Percentiles rank a stretch among this genome's conserved stretches.
These are phyloP conservation scores for Chrysosporium queenslandicum DNA, from an alignment of 2,329 filamentous ascomycete species.

Conservation along the genomic window DNA sequence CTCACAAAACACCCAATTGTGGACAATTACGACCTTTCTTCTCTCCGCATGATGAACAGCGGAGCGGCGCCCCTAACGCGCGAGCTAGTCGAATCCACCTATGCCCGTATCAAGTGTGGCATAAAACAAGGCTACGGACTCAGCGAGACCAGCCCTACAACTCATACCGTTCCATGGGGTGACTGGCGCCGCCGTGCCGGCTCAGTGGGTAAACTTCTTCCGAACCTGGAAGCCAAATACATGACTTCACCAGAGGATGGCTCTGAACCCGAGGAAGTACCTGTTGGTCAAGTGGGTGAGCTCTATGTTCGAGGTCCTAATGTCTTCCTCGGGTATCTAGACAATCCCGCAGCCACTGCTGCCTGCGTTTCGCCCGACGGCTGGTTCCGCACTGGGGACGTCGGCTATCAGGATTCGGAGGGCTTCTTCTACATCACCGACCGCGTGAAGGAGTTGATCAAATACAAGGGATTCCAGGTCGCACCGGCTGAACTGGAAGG, in stretches of 20 bases:
- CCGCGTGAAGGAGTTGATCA: conserved; percentile 56
- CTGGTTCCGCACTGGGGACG: conserved; percentile 85
- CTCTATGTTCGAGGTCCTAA: conserved; percentile 57
- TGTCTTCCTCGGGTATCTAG: conserved; percentile 52
- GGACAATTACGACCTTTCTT: conserved; percentile 68
- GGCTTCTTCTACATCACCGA: conserved; percentile 88
- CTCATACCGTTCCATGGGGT: conserved; percentile 61
- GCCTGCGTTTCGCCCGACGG: conserved; percentile 55
- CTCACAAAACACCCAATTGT: conserved; percentile 71
- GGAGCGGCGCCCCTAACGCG: conserved; percentile 75
- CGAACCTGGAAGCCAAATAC: conserved; percentile 73
- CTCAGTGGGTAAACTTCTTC: conserved; percentile 64
- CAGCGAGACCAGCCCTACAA: conserved; percentile 73
- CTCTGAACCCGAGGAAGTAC: conserved; percentile 45
- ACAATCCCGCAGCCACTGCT: conserved; percentile 49
- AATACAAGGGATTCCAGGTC: conserved; percentile 64
- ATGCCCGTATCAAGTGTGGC: conserved; percentile 61
- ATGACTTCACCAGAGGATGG: conserved; percentile 51
- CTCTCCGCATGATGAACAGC: conserved; percentile 72
- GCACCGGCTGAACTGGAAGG: conserved; percentile 57
- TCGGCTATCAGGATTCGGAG: conserved; percentile 64
- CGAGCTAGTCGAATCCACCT: conserved; percentile 68
- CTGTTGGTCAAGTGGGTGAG: conserved; percentile 56
- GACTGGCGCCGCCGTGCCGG: conserved; percentile 70
- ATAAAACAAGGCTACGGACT: conserved; percentile 92